These are phyloP conservation scores for Naganishia sp. DNA, from an alignment of 1,284 basidiomycete species.

Conservation along the genomic window DNA sequence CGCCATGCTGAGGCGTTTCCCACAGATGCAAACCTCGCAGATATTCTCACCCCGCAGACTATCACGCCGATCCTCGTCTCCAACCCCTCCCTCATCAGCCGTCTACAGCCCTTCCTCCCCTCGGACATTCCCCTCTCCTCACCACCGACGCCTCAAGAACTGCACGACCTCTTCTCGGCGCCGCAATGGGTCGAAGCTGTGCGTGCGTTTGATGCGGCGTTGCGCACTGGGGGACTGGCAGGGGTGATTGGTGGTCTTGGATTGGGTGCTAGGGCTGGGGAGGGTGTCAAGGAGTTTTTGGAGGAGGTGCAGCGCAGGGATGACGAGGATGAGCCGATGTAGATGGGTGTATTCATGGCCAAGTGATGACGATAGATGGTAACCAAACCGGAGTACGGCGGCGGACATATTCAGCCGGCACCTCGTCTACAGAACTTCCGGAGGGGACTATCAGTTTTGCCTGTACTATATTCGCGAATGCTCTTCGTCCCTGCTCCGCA, in stretches of 20 bases:
- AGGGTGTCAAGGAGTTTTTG: constrained; percentile 45
- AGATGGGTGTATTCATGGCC: not conserved
- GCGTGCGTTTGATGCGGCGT: constrained; percentile 49
- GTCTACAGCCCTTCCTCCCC: constrained; percentile 46
- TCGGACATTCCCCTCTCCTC: constrained; percentile 41
- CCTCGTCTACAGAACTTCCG: too few species aligned
- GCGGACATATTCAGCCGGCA: too few species aligned
- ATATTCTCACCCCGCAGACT: constrained; percentile 47
- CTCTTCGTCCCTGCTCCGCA: too few species aligned
- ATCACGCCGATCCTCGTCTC: constrained; percentile 42
- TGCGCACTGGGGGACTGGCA: constrained; percentile 47
- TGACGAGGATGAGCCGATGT: constrained; percentile 1
- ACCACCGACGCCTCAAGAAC: constrained; percentile 40
- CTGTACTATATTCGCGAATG: too few species aligned
- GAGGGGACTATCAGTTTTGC: too few species aligned
- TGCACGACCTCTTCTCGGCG: constrained; percentile 47
- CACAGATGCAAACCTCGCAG: constrained; percentile 45
- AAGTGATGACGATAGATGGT: too few species aligned
- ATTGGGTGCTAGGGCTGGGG: constrained; percentile 43
- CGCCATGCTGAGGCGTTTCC: not conserved
- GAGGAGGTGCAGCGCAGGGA: constrained; percentile 26
- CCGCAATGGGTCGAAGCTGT: constrained; percentile 52
- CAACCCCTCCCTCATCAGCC: constrained; percentile 39
- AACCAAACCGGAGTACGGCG: too few species aligned
- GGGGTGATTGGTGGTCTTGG: constrained; percentile 50